phyloP scores from a whole-genome alignment of 2,329 filamentous ascomycete species.

The Tolypocladium amazonense region DNA sequence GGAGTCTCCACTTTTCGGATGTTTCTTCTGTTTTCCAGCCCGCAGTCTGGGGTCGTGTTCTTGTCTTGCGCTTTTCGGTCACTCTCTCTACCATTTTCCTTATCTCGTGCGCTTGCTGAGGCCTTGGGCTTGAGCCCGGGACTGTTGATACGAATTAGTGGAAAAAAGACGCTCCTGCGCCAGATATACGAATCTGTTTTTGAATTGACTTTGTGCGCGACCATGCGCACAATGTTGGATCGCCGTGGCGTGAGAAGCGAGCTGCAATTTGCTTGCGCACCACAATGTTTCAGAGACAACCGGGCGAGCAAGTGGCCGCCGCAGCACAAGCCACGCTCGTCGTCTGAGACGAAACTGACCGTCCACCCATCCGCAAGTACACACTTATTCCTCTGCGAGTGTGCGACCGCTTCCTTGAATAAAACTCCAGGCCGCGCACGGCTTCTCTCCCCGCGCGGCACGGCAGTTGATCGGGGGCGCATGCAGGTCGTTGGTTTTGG shows the following conservation, averaged over 20 bases:
- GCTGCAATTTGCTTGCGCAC: not conserved
- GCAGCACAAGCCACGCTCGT: not conserved
- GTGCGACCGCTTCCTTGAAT: not conserved
- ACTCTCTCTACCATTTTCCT: not conserved
- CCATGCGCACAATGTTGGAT: not conserved
- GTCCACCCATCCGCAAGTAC: not conserved
- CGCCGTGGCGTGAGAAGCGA: not conserved
- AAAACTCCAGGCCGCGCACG: not conserved
- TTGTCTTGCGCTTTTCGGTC: not conserved
- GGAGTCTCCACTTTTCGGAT: not conserved
- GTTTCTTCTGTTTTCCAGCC: not conserved
- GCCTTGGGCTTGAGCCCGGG: not conserved
- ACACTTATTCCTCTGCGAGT: not conserved
- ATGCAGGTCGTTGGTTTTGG: conserved; percentile 1
- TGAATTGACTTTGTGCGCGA: not conserved
- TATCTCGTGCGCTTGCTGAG: not conserved
- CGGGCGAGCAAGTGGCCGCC: not conserved
- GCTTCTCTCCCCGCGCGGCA: not conserved
- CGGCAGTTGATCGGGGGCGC: not conserved
- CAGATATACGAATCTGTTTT: conserved; percentile 3
- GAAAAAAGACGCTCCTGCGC: conserved; percentile 1
- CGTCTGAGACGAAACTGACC: not conserved
- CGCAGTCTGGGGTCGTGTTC: not conserved
- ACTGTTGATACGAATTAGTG: conserved; percentile 1
- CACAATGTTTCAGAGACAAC: not conserved